A percentile compares a stretch with the other conserved stretches of the same genome.
Evolutionary conservation across 164 flowering plant genomes (phyloP).

Genomic region (Tetrastigma voinierianum): DNA sequence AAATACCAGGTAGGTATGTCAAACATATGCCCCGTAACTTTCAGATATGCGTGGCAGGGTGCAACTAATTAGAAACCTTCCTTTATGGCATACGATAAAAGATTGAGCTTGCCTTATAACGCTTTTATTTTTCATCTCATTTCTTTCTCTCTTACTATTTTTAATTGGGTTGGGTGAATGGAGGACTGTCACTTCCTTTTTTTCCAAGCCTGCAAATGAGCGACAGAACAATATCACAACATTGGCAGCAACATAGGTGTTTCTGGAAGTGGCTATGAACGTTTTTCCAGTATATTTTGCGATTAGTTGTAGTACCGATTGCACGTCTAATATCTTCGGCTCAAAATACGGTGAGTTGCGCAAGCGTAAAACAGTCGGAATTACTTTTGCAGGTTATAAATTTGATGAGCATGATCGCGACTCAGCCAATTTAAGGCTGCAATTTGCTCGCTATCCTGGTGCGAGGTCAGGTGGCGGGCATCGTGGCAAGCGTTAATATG

Average conservation of each 20-base stretch:
- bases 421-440: slow-evolving; percentile 71
- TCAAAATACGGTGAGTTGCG: slow-evolving; percentile 28
- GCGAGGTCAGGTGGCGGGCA: slow-evolving; percentile 88
- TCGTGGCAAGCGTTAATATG: slow-evolving; percentile 74
- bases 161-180: neutral
- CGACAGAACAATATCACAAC: neutral
- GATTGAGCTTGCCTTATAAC: too few relatives aligned
- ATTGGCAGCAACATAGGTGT: neutral
- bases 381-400: slow-evolving; percentile 89
- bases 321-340: slow-evolving; percentile 14
- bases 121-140: too few relatives aligned
- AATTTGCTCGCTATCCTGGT: slow-evolving; percentile 95
- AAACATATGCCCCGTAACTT: too few relatives aligned
- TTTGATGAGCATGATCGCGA: slow-evolving; percentile 89
- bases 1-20: too few relatives aligned
- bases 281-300: neutral
- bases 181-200: neutral
- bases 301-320: slow-evolving; percentile 4
- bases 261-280: neutral
- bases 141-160: neutral
- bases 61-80: too few relatives aligned
- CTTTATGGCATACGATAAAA: too few relatives aligned
- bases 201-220: neutral
- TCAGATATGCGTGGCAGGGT: too few relatives aligned
- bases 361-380: slow-evolving; percentile 46